Evolutionary conservation across 1,139 yeast species (phyloP).

Genomic region (Debaryomycetaceae sp.): DNA sequence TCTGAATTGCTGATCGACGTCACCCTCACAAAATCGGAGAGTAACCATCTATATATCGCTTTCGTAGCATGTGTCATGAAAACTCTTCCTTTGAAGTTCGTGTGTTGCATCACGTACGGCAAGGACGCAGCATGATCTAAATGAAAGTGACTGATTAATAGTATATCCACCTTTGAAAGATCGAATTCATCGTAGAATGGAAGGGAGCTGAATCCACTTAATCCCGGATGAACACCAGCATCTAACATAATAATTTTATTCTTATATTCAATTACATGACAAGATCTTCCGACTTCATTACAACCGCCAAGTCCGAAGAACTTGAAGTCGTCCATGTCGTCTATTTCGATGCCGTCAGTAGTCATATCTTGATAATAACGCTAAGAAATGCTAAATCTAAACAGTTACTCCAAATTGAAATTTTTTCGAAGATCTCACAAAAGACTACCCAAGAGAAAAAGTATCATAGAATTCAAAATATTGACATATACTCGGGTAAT

Average conservation of each 20-base stretch:
- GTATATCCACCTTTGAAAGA: conserved; percentile 77
- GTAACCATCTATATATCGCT: conserved; percentile 93
- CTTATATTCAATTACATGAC: conserved; percentile 87
- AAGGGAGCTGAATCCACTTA: conserved; percentile 81
- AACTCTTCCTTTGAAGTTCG: conserved; percentile 89
- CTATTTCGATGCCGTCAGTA: conserved; percentile 6
- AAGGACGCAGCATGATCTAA: conserved; percentile 96
- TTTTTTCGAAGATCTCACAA: not conserved
- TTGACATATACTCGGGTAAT: not conserved
- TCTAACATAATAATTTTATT: conserved; percentile 97
- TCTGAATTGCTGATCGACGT: conserved; percentile 63
- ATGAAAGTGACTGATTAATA: conserved; percentile 91
- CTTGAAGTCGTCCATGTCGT: conserved; percentile 46
- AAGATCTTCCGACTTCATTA: conserved; percentile 94
- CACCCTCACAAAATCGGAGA: conserved; percentile 91
- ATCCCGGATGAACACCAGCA: conserved; percentile 98
- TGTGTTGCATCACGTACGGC: conserved; percentile 97
- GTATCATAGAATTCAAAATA: no score
- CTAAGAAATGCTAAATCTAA: not conserved
- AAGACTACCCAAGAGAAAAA: no score
- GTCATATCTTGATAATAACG: no score
- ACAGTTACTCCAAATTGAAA: not conserved
- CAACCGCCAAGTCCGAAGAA: conserved; percentile 99
- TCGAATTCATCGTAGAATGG: conserved; percentile 97
- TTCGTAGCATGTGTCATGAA: conserved; percentile 99